Evolutionary conservation across 2,329 filamentous ascomycete genomes (phyloP).

Genomic region (Colletotrichum lupini): DNA sequence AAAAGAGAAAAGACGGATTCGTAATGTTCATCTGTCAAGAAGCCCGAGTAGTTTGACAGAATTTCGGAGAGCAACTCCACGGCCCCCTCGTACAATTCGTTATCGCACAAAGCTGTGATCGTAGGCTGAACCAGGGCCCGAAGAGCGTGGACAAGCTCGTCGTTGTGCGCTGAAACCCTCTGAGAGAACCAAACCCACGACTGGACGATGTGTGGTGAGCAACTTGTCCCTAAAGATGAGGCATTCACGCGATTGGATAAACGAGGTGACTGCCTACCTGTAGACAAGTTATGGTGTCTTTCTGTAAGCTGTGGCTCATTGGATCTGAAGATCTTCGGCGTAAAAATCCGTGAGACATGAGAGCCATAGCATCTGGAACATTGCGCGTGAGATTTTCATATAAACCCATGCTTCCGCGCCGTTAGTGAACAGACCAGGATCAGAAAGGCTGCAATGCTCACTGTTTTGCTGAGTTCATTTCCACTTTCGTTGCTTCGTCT

Average conservation of each 20-base stretch:
- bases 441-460: slow-evolving; percentile 44
- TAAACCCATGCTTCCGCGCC: slow-evolving; percentile 46
- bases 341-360: slow-evolving; percentile 53
- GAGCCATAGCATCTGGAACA: slow-evolving; percentile 49
- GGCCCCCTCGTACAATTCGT: slow-evolving; percentile 68
- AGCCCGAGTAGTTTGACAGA: slow-evolving; percentile 71
- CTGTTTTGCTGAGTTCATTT: slow-evolving; percentile 69
- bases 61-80: slow-evolving; percentile 75
- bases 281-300: slow-evolving; percentile 69
- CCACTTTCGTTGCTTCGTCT: slow-evolving; percentile 76
- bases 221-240: neutral
- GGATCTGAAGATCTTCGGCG: slow-evolving; percentile 35
- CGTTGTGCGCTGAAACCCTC: slow-evolving; percentile 67
- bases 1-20: slow-evolving; percentile 68
- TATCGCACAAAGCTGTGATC: slow-evolving; percentile 69
- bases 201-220: slow-evolving; percentile 50
- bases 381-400: slow-evolving; percentile 55
- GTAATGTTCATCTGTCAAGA: slow-evolving; percentile 70
- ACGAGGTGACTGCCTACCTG: slow-evolving; percentile 57
- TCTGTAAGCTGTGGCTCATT: slow-evolving; percentile 51
- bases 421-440: neutral
- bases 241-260: neutral
- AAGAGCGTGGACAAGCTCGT: slow-evolving; percentile 68
- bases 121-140: slow-evolving; percentile 69
- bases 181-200: slow-evolving; percentile 82